These are phyloP conservation scores for Lithospermum erythrorhizon DNA, from an alignment of 257 asterid species.

Conservation along the genomic window DNA sequence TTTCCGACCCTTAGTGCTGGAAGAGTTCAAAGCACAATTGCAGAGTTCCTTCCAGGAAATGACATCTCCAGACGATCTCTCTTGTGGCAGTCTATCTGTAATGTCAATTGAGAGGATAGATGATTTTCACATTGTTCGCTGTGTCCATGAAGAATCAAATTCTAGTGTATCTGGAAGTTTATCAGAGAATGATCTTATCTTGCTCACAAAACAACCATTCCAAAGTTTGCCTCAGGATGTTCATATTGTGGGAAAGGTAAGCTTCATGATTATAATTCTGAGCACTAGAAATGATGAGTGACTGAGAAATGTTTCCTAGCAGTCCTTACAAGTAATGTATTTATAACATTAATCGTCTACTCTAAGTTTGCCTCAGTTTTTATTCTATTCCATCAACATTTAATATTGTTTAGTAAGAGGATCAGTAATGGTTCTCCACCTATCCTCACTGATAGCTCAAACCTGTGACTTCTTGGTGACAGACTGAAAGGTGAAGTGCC, in stretches of 20 bases:
- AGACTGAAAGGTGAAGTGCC: not conserved
- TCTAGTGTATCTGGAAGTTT: constrained; percentile 45
- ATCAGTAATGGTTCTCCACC: no score
- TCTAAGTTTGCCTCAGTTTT: no score
- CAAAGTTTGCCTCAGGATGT: constrained; percentile 41
- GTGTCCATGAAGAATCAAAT: constrained; percentile 58
- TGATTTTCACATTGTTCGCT: constrained; percentile 87
- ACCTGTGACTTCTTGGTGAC: not conserved
- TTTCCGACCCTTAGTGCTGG: constrained; percentile 78
- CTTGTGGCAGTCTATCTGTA: constrained; percentile 69
- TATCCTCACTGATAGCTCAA: no score
- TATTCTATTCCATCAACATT: no score
- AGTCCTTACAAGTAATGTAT: no score
- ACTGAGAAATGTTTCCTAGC: not conserved
- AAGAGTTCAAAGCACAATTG: constrained; percentile 93
- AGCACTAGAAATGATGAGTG: not conserved
- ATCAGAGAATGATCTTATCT: constrained; percentile 73
- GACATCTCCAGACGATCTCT: constrained; percentile 50
- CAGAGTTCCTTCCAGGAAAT: constrained; percentile 80
- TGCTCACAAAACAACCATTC: constrained; percentile 70
- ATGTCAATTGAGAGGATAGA: constrained; percentile 86
- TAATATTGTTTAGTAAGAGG: no score
- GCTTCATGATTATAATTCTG: no score
- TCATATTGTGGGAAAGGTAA: constrained; percentile 89
- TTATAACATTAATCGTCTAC: no score